A percentile compares a stretch with the other conserved stretches of the same genome.
These are phyloP conservation scores for Salvia sclarea DNA, from an alignment of 305 asterid species.

Conservation along the genomic window DNA sequence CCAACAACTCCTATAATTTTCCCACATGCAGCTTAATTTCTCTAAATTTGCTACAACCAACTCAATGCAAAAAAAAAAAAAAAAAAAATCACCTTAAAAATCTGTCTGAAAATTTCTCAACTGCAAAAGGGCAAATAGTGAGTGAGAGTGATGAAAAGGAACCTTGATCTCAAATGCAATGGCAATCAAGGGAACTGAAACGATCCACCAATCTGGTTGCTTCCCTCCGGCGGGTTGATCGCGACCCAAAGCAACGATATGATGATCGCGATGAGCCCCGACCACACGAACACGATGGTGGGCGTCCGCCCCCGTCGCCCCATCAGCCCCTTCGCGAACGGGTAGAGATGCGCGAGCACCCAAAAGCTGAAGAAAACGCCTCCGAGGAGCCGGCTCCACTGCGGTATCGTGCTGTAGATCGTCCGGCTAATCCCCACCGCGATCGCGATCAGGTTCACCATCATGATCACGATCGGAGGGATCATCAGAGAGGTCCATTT, in stretches of 20 bases:
- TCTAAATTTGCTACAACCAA: slow-evolving; percentile 29
- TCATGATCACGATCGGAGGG: slow-evolving; percentile 20
- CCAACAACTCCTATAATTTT: slow-evolving; percentile 8
- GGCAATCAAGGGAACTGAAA: slow-evolving; percentile 28
- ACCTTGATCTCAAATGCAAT: slow-evolving; percentile 19
- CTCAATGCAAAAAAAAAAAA: slow-evolving; percentile 17
- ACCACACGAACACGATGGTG: slow-evolving; percentile 14
- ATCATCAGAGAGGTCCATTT: slow-evolving; percentile 17
- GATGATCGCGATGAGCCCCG: slow-evolving; percentile 12
- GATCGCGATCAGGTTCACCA: slow-evolving; percentile 10
- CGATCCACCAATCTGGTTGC: slow-evolving; percentile 5
- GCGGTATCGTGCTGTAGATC: slow-evolving; percentile 13
- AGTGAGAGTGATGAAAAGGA: neutral
- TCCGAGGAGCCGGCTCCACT: slow-evolving; percentile 1
- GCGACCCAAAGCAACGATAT: slow-evolving; percentile 14
- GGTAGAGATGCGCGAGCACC: slow-evolving; percentile 21
- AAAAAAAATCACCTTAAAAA: too few species aligned
- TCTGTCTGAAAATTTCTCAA: neutral
- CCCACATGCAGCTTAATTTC: slow-evolving; percentile 20
- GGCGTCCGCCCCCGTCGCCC: slow-evolving; percentile 15
- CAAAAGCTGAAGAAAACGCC: slow-evolving; percentile 22
- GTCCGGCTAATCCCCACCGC: slow-evolving; percentile 13
- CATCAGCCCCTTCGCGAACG: slow-evolving; percentile 13
- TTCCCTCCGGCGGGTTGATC: slow-evolving; percentile 13
- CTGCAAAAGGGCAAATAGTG: neutral